Evolutionary conservation across 257 asterid species (phyloP).

Genomic region (Solanum sparsipilum): DNA sequence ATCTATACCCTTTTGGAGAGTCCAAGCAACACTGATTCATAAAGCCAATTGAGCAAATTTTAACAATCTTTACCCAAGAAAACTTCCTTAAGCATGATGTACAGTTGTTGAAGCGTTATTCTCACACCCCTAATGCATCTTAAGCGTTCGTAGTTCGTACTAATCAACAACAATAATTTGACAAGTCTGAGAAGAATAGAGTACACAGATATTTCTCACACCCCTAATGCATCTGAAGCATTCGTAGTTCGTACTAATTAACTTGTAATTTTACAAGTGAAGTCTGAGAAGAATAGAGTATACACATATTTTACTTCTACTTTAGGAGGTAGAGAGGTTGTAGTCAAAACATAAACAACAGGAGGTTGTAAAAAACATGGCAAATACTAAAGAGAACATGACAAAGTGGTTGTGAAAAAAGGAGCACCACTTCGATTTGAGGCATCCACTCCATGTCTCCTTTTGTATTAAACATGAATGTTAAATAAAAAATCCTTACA

Average conservation of each 20-base stretch:
- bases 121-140: too few relatives aligned
- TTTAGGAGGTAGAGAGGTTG: background rate
- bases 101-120: too few relatives aligned
- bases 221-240: background rate
- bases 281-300: background rate
- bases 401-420: background rate
- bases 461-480: background rate
- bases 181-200: background rate
- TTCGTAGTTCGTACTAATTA: too few relatives aligned
- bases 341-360: background rate
- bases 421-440: background rate
- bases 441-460: background rate
- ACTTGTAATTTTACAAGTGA: background rate
- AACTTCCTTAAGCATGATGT: too few relatives aligned
- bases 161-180: too few relatives aligned
- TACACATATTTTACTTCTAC: background rate
- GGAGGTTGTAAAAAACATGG: background rate
- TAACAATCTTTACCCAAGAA: too few relatives aligned
- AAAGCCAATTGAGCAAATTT: too few relatives aligned
- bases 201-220: background rate
- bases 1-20: too few relatives aligned
- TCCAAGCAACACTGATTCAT: too few relatives aligned
- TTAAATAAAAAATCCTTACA: background rate
- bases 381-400: background rate
- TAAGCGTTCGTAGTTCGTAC: too few relatives aligned